Evolutionary conservation across 352 stramenopile species (phyloP).

Genomic region (Phytopythium delawarense): DNA sequence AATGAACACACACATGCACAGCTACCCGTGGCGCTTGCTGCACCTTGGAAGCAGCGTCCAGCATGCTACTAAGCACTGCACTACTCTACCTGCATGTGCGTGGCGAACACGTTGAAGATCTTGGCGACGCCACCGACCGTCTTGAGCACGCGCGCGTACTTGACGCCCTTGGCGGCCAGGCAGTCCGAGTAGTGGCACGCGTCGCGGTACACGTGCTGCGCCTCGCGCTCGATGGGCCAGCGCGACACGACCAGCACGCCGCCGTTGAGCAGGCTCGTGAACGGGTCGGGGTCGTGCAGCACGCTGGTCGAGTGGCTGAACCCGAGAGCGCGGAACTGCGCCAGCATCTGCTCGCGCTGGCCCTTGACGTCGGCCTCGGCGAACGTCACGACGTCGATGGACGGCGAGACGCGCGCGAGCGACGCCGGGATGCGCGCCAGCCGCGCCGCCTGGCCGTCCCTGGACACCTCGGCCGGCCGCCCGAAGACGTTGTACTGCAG

Average conservation of each 20-base stretch:
- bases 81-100: slow-evolving; percentile 66
- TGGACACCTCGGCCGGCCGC: slow-evolving; percentile 58
- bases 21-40: neutral
- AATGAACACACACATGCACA: neutral
- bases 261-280: slow-evolving; percentile 78
- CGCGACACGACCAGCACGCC: slow-evolving; percentile 79
- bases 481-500: slow-evolving; percentile 86
- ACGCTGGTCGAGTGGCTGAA: slow-evolving; percentile 67
- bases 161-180: slow-evolving; percentile 78
- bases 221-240: slow-evolving; percentile 75
- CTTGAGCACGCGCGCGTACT: slow-evolving; percentile 76
- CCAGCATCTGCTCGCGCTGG: slow-evolving; percentile 58
- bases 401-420: slow-evolving; percentile 30
- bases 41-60: too few species aligned
- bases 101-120: slow-evolving; percentile 83
- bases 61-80: too few species aligned
- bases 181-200: slow-evolving; percentile 85
- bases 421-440: slow-evolving; percentile 56
- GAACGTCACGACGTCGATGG: slow-evolving; percentile 79
- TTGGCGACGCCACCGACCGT: slow-evolving; percentile 43
- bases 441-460: slow-evolving; percentile 64
- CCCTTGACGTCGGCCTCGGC: slow-evolving; percentile 52
- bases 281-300: slow-evolving; percentile 72
- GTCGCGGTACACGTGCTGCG: slow-evolving; percentile 70
- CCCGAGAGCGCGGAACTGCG: slow-evolving; percentile 43